A percentile compares a stretch with the other conserved stretches of the same genome.
phyloP scores from a whole-genome alignment of 805 yeast genomes.

The Metschnikowia kofuensis region DNA sequence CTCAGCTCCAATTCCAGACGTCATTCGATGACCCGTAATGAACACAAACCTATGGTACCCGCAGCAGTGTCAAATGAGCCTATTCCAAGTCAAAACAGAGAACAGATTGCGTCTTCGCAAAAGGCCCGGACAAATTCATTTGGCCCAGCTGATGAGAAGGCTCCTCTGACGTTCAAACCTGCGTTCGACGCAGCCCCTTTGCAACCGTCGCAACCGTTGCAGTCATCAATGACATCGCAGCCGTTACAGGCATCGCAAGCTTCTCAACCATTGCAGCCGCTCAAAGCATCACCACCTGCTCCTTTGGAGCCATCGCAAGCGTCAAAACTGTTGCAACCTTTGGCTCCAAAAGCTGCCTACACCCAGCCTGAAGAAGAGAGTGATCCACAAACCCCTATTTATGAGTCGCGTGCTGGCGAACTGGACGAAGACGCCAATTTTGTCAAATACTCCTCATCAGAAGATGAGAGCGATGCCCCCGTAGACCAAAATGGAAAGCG shows the following conservation, averaged over 20 bases:
- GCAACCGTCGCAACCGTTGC: conserved; percentile 9
- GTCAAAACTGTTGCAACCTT: conserved; percentile 6
- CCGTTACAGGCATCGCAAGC: too few species aligned
- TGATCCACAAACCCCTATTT: background rate
- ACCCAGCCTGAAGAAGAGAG: background rate
- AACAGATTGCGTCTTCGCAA: background rate
- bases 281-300: too few species aligned
- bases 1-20: conserved; percentile 1
- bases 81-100: background rate
- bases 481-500: conserved; percentile 21
- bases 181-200: conserved; percentile 7
- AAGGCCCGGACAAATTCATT: background rate
- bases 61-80: background rate
- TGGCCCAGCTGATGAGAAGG: background rate
- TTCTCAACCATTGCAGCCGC: too few species aligned
- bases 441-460: conserved; percentile 31
- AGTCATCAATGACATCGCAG: background rate
- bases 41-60: background rate
- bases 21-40: background rate
- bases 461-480: conserved; percentile 30
- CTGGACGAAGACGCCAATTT: conserved; percentile 31
- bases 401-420: conserved; percentile 24
- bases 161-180: conserved; percentile 1
- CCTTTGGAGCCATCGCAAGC: conserved; percentile 3
- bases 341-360: too few species aligned